phyloP scores from a whole-genome alignment of 345 rosid genomes.

The Melaleuca alternifolia region DNA sequence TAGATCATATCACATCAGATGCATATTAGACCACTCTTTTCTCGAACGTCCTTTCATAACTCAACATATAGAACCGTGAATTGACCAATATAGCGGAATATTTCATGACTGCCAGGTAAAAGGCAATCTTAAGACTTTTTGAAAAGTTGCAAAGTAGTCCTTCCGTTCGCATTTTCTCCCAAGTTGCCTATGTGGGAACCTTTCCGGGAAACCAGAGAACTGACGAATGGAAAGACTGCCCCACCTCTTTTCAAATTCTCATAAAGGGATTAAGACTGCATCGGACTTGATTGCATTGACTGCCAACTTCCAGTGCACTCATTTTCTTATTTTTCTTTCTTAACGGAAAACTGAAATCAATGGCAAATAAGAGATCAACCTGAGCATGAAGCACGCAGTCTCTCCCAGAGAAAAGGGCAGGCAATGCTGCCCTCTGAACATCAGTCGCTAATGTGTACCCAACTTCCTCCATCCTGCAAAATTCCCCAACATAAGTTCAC shows the following conservation, averaged over 20 bases:
- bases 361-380: slow-evolving; percentile 23
- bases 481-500: neutral
- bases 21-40: neutral
- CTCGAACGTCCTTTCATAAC: neutral
- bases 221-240: neutral
- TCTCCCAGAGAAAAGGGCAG: slow-evolving; percentile 50
- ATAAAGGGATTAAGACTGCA: neutral
- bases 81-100: neutral
- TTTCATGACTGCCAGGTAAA: neutral
- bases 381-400: slow-evolving; percentile 92
- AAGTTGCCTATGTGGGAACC: neutral
- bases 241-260: neutral
- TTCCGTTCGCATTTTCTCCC: neutral
- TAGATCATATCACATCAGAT: neutral
- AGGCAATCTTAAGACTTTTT: neutral
- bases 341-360: neutral
- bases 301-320: neutral
- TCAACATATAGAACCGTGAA: neutral
- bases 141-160: neutral
- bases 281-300: neutral
- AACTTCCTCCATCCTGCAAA: slow-evolving; percentile 53
- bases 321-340: neutral
- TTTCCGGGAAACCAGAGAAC: neutral
- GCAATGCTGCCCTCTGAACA: slow-evolving; percentile 64
- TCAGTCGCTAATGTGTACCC: slow-evolving; percentile 59